phyloP scores from a whole-genome alignment of 129 eudicot species.

The Ambrosia artemisiifolia region DNA sequence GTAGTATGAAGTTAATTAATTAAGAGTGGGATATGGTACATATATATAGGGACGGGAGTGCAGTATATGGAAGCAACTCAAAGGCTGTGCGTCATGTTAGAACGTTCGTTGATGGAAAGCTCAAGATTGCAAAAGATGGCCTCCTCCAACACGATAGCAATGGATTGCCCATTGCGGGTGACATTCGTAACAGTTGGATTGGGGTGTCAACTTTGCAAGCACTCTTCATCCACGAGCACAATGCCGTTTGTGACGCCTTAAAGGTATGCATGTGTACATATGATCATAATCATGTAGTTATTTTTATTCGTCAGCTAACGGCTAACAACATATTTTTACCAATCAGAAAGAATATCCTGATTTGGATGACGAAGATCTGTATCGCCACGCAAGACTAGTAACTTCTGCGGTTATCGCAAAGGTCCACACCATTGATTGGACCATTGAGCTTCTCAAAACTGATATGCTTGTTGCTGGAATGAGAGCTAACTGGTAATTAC shows the following conservation, averaged over 20 bases:
- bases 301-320: not conserved
- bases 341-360: slow-evolving; percentile 43
- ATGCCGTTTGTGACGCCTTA: slow-evolving; percentile 51
- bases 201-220: slow-evolving; percentile 57
- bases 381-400: slow-evolving; percentile 50
- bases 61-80: slow-evolving; percentile 42
- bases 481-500: slow-evolving; percentile 50
- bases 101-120: slow-evolving; percentile 57
- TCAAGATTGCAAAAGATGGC: slow-evolving; percentile 46
- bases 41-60: slow-evolving; percentile 54
- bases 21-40: too few relatives aligned
- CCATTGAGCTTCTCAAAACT: slow-evolving; percentile 59
- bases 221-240: slow-evolving; percentile 57
- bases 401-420: slow-evolving; percentile 76
- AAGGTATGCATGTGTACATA: slow-evolving; percentile 28
- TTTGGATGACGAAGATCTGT: slow-evolving; percentile 45
- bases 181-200: slow-evolving; percentile 59
- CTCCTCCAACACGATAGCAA: slow-evolving; percentile 43
- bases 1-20: too few relatives aligned
- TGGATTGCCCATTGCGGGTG: slow-evolving; percentile 46
- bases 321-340: not conserved
- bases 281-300: not conserved
- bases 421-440: slow-evolving; percentile 79
- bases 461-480: slow-evolving; percentile 52
- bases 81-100: slow-evolving; percentile 30